Percentiles rank a stretch among this genome's conserved stretches.
Conservation (phyloP, 1,284 basidiomycete species). For the Polyporus tsugae region DNA sequence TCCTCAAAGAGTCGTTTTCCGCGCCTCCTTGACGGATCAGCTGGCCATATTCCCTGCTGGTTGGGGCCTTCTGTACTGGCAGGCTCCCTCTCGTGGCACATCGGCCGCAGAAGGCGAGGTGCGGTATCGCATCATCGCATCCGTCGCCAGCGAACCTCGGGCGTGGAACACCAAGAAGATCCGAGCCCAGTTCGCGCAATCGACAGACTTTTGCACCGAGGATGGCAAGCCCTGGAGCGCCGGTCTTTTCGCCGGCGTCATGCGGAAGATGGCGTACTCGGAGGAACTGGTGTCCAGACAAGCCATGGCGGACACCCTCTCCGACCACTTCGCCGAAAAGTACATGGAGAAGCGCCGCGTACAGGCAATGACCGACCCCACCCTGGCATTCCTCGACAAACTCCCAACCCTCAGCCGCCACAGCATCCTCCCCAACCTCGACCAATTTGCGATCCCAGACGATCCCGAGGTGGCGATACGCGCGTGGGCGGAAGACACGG, state of each 20-base stretch:
- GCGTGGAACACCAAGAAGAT: slow-evolving; percentile 3
- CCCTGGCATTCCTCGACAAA: neutral
- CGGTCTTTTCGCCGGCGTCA: neutral
- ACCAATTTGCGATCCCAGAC: slow-evolving; percentile 2
- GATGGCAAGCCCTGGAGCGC: slow-evolving; percentile 1
- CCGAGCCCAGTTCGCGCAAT: neutral
- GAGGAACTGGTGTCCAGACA: neutral
- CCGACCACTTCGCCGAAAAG: neutral
- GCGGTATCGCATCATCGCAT: slow-evolving; percentile 3
- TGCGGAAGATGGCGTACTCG: slow-evolving; percentile 3
- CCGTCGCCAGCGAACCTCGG: neutral
- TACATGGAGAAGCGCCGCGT: slow-evolving; percentile 9
- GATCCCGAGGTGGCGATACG: slow-evolving; percentile 1
- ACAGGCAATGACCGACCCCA: neutral
- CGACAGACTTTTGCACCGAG: neutral
- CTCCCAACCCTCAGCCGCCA: neutral
- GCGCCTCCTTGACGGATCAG: neutral
- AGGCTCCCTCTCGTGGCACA: neutral
- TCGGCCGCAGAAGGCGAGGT: slow-evolving; percentile 1
- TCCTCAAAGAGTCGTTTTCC: neutral
- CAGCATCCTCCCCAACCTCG: neutral
- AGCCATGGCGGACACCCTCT: neutral
- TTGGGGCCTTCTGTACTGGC: slow-evolving; percentile 1
- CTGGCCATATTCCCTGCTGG: neutral
- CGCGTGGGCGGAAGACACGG: neutral